Evolutionary conservation across 2,329 filamentous ascomycete species (phyloP), one percentile per base, ranked within the genome.

Genomic region (Aspergillus neotritici): DNA sequence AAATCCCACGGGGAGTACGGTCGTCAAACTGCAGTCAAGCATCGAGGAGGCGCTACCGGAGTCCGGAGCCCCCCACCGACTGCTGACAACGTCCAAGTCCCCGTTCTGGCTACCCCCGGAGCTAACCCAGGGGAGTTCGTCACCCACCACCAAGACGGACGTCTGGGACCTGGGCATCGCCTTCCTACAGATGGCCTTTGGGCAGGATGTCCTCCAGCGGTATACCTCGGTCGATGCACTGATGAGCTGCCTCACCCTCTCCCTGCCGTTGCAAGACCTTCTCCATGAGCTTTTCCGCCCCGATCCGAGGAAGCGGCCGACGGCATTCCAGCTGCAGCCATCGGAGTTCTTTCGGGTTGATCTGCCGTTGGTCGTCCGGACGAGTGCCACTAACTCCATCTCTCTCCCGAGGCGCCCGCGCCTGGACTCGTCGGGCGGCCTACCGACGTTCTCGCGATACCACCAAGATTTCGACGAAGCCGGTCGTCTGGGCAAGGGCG

Each of bases 161-260:
- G 80, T 97, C 7, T 98, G 93, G 93, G 87, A 96, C 53, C 82
- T 98, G 56, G 93, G 93, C 4, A 80, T 96, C 25, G 79, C 96
- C 4, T 86, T 96, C 55, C 67, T 95, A 31, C 91, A 98, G 63
- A 96, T 97, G 88, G 78, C 93, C 3, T 91, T 96, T 62, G 93
- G 93, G 2, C 74, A 88, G 29, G 81, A 88, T 52, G 79, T 88
- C 5, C 74, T 85, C 13, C 76, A 84, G 46, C 85, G 83, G 46
- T 91, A 93, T 63, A 82, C 83, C 12, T 94, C 88, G 0, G 90
- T 91, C 1, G 79, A 78, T 44, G 79, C 81, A 33, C 68, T 95
- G 40, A 82, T 87, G 61, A 81, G 84, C 10, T 80, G 81, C 1
- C 68, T 90, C 29, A 76, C 79, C 7, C 72, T 95, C 7, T 93